Evolutionary conservation across 306 rosid species (phyloP), one percentile per base, ranked within the genome.

Genomic region (Glycine tomentella): DNA sequence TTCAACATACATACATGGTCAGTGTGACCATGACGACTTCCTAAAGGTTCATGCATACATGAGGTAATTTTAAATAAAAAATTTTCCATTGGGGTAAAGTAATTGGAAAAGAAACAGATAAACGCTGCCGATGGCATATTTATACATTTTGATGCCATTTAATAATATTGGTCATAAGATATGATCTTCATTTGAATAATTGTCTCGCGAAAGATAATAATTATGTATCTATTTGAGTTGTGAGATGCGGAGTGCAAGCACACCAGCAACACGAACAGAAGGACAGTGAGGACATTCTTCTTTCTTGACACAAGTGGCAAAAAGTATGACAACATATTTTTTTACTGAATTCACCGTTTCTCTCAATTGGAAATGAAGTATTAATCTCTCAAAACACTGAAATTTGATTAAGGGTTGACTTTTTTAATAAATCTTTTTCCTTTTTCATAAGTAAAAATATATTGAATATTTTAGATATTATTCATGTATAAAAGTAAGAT

Each of bases 141-240:
- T 62, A n/a, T 66, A 51, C 46, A 16, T 40, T 40, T 12, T 11
- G 55, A 17, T 42, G 20, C 14, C 46, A 78, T 25, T 25, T 1
- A 25, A 25, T 25, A 25, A 25, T 16, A 16, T 11, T 77, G 69
- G 51, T 16, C 53, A 36, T n/a, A n/a, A n/a, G n/a, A n/a, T 51
- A 77, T 10, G 20, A 64, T 34, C 44, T 36, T 17, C 2, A 11
- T 50, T 77, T 76, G 58, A 59, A 73, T 64, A 17, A 33, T 9
- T 46, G 6, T 49, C 20, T 31, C 6, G 34, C 38, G 7, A 13
- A 6, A 20, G 31, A 25, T 25, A 0, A n/a, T 9, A 16, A 4
- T 38, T 38, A 13, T 45, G 33, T 38, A 34, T 34, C 49, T 76
- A 63, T 31, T 3, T 8, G 71, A 38, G 11, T 6, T 71, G 14